phyloP scores from a whole-genome alignment of 2,329 filamentous ascomycete species.

The Neocucurbitaria cava region DNA sequence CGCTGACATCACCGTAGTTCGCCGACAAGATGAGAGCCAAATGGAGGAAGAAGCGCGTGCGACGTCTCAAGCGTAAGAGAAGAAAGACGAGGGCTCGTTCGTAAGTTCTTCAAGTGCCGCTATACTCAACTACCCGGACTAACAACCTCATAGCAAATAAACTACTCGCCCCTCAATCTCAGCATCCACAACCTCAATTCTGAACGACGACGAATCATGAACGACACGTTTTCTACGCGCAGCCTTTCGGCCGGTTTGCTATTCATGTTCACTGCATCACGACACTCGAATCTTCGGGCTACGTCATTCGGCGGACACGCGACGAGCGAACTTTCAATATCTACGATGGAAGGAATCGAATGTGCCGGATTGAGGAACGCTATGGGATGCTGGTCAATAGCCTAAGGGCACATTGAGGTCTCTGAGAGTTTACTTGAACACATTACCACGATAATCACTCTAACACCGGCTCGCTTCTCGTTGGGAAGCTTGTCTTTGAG shows the following conservation, averaged over 20 bases:
- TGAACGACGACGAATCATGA: slow-evolving; percentile 38
- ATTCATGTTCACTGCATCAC: slow-evolving; percentile 29
- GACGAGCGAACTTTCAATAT: slow-evolving; percentile 34
- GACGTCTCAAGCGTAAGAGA: slow-evolving; percentile 99
- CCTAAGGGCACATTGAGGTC: slow-evolving; percentile 37
- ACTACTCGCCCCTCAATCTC: slow-evolving; percentile 55
- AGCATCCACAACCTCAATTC: slow-evolving; percentile 41
- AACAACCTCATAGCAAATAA: slow-evolving; percentile 53
- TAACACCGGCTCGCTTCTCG: slow-evolving; percentile 46
- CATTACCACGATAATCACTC: slow-evolving; percentile 35
- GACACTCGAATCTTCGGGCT: slow-evolving; percentile 22
- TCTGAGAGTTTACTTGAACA: slow-evolving; percentile 44
- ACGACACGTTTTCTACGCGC: slow-evolving; percentile 34
- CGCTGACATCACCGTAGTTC: slow-evolving; percentile 42
- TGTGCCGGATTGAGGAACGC: slow-evolving; percentile 36
- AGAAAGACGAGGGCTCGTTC: slow-evolving; percentile 99
- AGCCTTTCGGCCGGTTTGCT: slow-evolving; percentile 29
- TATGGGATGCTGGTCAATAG: slow-evolving; percentile 45
- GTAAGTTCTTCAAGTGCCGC: slow-evolving; percentile 64
- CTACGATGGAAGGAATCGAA: slow-evolving; percentile 26
- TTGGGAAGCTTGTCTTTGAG: slow-evolving; percentile 44
- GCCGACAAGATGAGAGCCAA: slow-evolving; percentile 82
- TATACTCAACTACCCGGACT: slow-evolving; percentile 5
- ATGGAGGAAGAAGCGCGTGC: slow-evolving; percentile 99
- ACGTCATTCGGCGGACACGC: slow-evolving; percentile 35